These are phyloP conservation scores for Elongisporangium undulatum DNA, from an alignment of 352 stramenopile genomes.

Conservation along the genomic window DNA sequence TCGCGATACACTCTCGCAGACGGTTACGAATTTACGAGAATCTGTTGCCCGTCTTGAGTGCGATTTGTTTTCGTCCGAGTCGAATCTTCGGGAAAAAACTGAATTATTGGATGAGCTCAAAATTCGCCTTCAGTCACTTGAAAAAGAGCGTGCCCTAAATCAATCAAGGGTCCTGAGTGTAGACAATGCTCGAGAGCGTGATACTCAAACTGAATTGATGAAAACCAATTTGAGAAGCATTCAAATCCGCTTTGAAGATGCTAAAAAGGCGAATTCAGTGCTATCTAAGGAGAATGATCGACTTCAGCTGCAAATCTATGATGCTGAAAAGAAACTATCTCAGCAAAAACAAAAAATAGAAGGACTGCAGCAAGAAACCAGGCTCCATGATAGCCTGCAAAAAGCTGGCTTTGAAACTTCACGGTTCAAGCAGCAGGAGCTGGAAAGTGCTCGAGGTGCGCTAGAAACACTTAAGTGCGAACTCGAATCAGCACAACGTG, in stretches of 20 bases:
- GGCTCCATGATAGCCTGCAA: not conserved
- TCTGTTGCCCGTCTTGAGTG: not conserved
- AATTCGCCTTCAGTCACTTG: not conserved
- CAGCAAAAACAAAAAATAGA: slow-evolving; percentile 16
- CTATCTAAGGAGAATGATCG: not conserved
- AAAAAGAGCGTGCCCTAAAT: not conserved
- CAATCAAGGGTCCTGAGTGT: not conserved
- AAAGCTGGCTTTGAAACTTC: not conserved
- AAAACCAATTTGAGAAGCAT: not conserved
- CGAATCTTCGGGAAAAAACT: not conserved
- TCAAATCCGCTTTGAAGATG: not conserved
- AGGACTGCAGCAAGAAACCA: slow-evolving; percentile 4
- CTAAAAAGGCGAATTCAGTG: not conserved
- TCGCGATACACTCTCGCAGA: not conserved
- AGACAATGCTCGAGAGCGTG: not conserved
- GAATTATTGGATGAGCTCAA: not conserved
- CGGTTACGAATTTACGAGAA: not conserved
- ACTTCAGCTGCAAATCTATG: slow-evolving; percentile 28
- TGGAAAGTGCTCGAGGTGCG: slow-evolving; percentile 9
- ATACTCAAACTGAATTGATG: not conserved
- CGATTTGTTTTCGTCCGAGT: not conserved
- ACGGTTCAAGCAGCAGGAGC: slow-evolving; percentile 4
- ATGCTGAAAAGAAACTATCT: slow-evolving; percentile 20
- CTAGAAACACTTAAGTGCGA: not conserved
- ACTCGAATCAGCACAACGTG: slow-evolving; percentile 1